phyloP scores from a whole-genome alignment of 441 rosid species.

The Syzygium syzygioides region DNA sequence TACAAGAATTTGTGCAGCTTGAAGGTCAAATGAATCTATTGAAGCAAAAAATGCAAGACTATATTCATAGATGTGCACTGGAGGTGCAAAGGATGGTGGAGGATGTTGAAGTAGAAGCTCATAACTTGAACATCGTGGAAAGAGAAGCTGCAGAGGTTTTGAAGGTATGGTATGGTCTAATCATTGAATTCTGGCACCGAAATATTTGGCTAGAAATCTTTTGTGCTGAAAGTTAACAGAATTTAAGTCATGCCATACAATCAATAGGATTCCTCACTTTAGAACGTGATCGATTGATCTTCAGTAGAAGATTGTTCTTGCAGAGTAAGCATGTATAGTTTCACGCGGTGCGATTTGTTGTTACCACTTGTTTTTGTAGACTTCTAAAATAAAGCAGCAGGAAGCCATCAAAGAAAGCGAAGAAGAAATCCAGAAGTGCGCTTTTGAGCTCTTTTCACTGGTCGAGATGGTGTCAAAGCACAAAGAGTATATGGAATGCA shows the following conservation, averaged over 20 bases:
- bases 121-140: conserved; percentile 47
- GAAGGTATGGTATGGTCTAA: conserved; percentile 30
- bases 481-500: conserved; percentile 54
- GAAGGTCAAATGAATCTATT: conserved; percentile 38
- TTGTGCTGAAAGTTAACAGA: background rate
- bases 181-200: background rate
- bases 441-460: conserved; percentile 43
- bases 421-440: conserved; percentile 47
- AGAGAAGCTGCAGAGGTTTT: conserved; percentile 65
- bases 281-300: background rate
- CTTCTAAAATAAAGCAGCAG: conserved; percentile 38
- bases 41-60: conserved; percentile 51
- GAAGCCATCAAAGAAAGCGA: conserved; percentile 46
- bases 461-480: conserved; percentile 60
- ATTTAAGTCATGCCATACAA: background rate
- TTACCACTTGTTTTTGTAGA: conserved; percentile 15
- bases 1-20: conserved; percentile 17
- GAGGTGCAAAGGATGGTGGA: conserved; percentile 56
- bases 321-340: background rate
- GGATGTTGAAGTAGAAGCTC: conserved; percentile 40
- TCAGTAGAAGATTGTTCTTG: background rate
- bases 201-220: background rate
- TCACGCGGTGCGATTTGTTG: background rate
- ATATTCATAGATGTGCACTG: conserved; percentile 28
- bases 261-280: background rate